A percentile compares a stretch with the other conserved stretches of the same genome.
These are phyloP conservation scores for Lonicera japonica DNA, from an alignment of 129 eudicot species.

Conservation along the genomic window DNA sequence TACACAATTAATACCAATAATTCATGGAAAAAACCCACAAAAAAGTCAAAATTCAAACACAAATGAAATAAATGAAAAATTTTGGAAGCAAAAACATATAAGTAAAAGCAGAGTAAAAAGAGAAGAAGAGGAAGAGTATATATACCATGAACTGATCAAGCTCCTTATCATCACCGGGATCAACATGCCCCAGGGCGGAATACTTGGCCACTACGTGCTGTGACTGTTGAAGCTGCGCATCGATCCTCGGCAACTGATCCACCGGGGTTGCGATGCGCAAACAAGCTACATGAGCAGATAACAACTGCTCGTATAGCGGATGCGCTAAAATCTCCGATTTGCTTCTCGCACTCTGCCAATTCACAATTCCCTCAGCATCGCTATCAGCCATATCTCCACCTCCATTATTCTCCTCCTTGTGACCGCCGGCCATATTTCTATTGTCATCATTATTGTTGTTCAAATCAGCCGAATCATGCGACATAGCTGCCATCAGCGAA, in stretches of 20 bases:
- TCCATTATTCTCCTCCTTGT: not conserved
- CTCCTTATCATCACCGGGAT: conserved; percentile 59
- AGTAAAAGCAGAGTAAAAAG: not conserved
- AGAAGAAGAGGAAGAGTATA: too few species aligned
- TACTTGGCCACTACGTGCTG: conserved; percentile 81
- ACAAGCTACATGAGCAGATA: conserved; percentile 84
- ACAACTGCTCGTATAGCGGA: conserved; percentile 72
- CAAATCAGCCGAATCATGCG: conserved; percentile 42
- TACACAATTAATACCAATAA: too few species aligned
- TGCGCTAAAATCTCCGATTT: conserved; percentile 66
- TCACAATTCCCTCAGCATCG: conserved; percentile 25
- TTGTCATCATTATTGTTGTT: conserved; percentile 14
- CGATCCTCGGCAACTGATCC: conserved; percentile 86
- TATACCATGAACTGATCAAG: conserved; percentile 84
- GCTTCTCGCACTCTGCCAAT: conserved; percentile 62
- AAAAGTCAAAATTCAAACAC: too few species aligned
- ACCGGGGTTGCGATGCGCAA: conserved; percentile 83
- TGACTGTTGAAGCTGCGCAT: conserved; percentile 81
- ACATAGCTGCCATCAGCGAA: conserved; percentile 40
- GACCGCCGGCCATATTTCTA: conserved; percentile 12
- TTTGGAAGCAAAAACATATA: too few species aligned
- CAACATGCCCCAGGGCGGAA: conserved; percentile 45
- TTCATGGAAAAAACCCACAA: too few species aligned
- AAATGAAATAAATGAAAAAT: too few species aligned
- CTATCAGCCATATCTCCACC: conserved; percentile 31